Evolutionary conservation across 495 filamentous ascomycete genomes (phyloP).

Genomic region (Hypomontagnella submonticulosa): DNA sequence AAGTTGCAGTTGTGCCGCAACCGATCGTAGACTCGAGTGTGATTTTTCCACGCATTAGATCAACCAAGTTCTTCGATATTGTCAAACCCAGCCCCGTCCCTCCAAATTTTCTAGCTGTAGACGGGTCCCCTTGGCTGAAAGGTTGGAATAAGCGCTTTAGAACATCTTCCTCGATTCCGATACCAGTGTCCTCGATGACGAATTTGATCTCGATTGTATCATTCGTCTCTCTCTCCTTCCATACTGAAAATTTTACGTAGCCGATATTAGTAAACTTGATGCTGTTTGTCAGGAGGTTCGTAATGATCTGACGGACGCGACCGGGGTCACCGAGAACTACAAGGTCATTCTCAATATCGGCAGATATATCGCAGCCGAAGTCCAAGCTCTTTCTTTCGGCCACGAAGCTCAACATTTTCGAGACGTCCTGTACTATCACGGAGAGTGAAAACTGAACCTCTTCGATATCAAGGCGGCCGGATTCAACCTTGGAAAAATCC

Average conservation of each 20-base stretch:
- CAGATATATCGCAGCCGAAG: slow-evolving; percentile 61
- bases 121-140: slow-evolving; percentile 86
- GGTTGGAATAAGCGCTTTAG: slow-evolving; percentile 81
- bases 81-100: slow-evolving; percentile 85
- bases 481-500: slow-evolving; percentile 89
- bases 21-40: slow-evolving; percentile 67
- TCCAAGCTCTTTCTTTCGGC: slow-evolving; percentile 68
- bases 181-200: slow-evolving; percentile 81
- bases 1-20: slow-evolving; percentile 70
- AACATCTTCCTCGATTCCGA: slow-evolving; percentile 83
- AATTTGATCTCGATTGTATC: slow-evolving; percentile 66
- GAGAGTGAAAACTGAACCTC: slow-evolving; percentile 82
- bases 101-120: slow-evolving; percentile 78
- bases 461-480: slow-evolving; percentile 77
- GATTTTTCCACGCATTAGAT: slow-evolving; percentile 85
- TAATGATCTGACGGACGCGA: slow-evolving; percentile 82
- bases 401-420: slow-evolving; percentile 70
- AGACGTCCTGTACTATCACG: slow-evolving; percentile 75
- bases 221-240: slow-evolving; percentile 58
- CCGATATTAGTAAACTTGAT: slow-evolving; percentile 88
- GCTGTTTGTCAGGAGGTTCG: slow-evolving; percentile 87
- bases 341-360: slow-evolving; percentile 54
- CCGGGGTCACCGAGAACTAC: slow-evolving; percentile 80
- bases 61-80: slow-evolving; percentile 80
- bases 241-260: slow-evolving; percentile 66